Evolutionary conservation across 2,329 filamentous ascomycete species (phyloP).

Genomic region (Ophiocordyceps unilateralis): DNA sequence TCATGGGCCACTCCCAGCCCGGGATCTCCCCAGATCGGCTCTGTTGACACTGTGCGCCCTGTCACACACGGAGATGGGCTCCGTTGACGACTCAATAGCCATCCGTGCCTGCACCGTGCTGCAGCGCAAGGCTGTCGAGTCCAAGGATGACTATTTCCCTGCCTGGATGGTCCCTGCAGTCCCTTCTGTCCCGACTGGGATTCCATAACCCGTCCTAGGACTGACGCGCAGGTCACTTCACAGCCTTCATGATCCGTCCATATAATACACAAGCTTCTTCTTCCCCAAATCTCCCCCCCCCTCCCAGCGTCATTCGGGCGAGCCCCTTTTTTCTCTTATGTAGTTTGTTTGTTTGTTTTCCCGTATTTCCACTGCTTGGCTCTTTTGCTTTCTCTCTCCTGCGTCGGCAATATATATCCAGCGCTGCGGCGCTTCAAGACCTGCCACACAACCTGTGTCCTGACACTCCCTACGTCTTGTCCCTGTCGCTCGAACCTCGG

Average conservation of each 20-base stretch:
- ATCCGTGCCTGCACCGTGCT: not conserved
- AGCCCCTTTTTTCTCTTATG: not conserved
- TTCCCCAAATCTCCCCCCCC: not conserved
- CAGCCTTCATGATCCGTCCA: conserved; percentile 1
- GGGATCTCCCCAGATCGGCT: not conserved
- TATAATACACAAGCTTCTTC: conserved; percentile 1
- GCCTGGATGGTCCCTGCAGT: conserved; percentile 2
- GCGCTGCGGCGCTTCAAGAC: not conserved
- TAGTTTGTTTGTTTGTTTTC: not conserved
- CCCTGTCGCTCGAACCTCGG: not conserved
- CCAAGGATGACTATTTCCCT: not conserved
- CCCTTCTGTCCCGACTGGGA: conserved; percentile 1
- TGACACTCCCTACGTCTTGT: not conserved
- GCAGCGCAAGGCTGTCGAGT: not conserved
- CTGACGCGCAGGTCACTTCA: not conserved
- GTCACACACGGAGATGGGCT: not conserved
- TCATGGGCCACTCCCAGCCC: not conserved
- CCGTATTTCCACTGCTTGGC: not conserved
- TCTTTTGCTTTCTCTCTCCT: not conserved
- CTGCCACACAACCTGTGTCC: too few relatives aligned
- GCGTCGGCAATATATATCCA: not conserved
- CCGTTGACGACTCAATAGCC: not conserved
- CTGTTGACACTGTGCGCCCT: not conserved
- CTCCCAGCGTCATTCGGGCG: not conserved
- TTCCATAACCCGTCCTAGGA: not conserved